Evolutionary conservation across 2,329 filamentous ascomycete species (phyloP), one percentile per base, ranked within the genome.

Genomic region (Ophiosphaerella narmari): DNA sequence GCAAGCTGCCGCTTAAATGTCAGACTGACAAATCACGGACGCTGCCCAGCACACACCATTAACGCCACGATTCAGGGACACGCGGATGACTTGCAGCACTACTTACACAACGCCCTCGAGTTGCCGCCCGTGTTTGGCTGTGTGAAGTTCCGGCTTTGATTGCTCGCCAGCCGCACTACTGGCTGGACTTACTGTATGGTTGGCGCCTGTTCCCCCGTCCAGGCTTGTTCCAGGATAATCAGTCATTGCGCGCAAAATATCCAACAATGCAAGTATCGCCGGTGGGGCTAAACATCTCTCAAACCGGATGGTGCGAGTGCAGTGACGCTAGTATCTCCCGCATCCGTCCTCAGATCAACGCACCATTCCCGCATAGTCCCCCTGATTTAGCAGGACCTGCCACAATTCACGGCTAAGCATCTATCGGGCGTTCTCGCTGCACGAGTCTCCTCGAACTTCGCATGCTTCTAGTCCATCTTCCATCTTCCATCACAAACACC

Each of bases 241-340:
- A 41, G 52, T 54, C 37, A 61, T 63, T 59, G 63, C 54, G 55
- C 57, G 54, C 55, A 56, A 54, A 60, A 60, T 57, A 62, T 65
- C 64, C 65, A 66, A 67, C 66, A 67, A 65, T 70, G 51, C 60
- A 58, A 63, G 67, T 65, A 51, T 68, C 59, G 59, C 43, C 43
- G 51, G 65, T 60, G 58, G 61, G 66, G 63, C 66, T 59, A 57
- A 59, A 58, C 50, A 50, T 48, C 45, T 62, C 59, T 67, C 55
- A 63, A 63, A 65, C 55, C 57, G 60, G 61, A 49, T 60, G 50
- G 52, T 52, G 52, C 57, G 57, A 40, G 56, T 48, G 54, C 57
- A 60, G 52, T 46, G 33, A 57, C 60, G 62, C 65, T 65, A 63
- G 55, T 55, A 46, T 61, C 57, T 60, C 63, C 66, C 63, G 65